Base-by-base conservation (phyloP, 164 flowering plant species). In the Umbilicus rupestris region DNA sequence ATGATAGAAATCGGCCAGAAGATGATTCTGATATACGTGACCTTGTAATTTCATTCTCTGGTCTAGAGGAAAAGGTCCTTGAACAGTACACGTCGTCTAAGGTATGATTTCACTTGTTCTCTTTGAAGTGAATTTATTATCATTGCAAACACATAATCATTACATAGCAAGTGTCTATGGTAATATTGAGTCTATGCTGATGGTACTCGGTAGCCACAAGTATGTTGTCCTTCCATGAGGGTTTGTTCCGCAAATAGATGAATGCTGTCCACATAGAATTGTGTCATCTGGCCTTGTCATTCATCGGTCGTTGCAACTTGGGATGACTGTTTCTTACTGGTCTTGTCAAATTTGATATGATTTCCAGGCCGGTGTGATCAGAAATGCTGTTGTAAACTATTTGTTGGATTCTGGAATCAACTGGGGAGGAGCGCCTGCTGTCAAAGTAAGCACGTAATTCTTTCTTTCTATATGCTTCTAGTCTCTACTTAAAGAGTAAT, bases 41-140 rank as follows among this genome's bases (percentile, higher is more conserved):
- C 74, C 69, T 95, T 66, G 85, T 78, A 2, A 73, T 74, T 73
- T 84, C 92, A 66, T 92, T 92, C 77, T 76, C 85, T 42, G 90
- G 86, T n/a, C 94, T 95, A 75, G 99, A 92, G 77, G 99, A 95
- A 75, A 95, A 89, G 78, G 88, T 92, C 75, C 96, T 95, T 74
- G 92, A 73, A 65, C 96, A 88, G 63, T 95, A 91, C 71, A 88
- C 99, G 68, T 77, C 82, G 77, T 90, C 94, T 35, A 92, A 95
- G 97, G 99, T 95, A 81, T 17, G 31, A 60, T 17, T 64, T 16
- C 24, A 30, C 33, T 31, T 63, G 37, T 16, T 9, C 58, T 26
- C 19, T 50, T 20, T 16, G 16, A 42, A 44, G 26, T 26, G 50
- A 4, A 22, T 47, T 47, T 47, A 47, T 5, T 20, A 47, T n/a